phyloP scores from a whole-genome alignment of 495 filamentous ascomycete species.

The Daldinia grandis region DNA sequence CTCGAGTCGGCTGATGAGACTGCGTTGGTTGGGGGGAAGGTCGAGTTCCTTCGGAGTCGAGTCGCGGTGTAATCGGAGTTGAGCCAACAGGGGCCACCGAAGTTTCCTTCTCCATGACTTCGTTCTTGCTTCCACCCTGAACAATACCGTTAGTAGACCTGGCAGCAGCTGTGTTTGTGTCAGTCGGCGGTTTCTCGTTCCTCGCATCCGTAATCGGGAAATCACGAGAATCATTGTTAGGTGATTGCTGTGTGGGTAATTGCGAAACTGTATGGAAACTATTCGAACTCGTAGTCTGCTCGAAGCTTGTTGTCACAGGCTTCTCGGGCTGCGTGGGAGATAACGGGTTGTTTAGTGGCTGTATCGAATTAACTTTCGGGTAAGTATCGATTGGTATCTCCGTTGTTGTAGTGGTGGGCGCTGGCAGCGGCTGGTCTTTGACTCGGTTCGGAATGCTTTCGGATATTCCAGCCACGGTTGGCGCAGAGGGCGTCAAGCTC shows the following conservation, averaged over 20 bases:
- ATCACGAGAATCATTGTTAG: constrained; percentile 6
- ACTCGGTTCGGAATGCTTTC: constrained; percentile 44
- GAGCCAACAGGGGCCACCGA: constrained; percentile 19
- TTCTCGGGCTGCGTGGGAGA: constrained; percentile 2
- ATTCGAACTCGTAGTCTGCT: not conserved
- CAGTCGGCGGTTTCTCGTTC: constrained; percentile 12
- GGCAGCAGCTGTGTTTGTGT: not conserved
- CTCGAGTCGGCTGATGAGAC: constrained; percentile 32
- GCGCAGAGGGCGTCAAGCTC: constrained; percentile 20
- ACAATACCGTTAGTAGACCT: not conserved
- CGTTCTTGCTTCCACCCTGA: not conserved
- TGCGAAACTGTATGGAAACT: not conserved
- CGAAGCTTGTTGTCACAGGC: not conserved
- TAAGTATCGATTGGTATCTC: constrained; percentile 6
- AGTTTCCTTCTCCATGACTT: constrained; percentile 24
- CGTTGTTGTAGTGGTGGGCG: constrained; percentile 39
- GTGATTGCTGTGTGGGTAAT: constrained; percentile 2
- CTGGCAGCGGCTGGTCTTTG: constrained; percentile 53
- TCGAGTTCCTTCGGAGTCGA: constrained; percentile 21
- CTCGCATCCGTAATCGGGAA: constrained; percentile 21
- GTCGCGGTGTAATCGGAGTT: constrained; percentile 11
- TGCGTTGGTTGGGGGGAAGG: constrained; percentile 30
- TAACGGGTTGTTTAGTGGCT: not conserved
- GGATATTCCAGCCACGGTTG: constrained; percentile 26
- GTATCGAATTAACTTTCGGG: not conserved